Percentiles rank a stretch among this genome's conserved stretches.
Conservation (phyloP, 2,329 filamentous ascomycete genomes). For the Arachnopeziza araneosa region DNA sequence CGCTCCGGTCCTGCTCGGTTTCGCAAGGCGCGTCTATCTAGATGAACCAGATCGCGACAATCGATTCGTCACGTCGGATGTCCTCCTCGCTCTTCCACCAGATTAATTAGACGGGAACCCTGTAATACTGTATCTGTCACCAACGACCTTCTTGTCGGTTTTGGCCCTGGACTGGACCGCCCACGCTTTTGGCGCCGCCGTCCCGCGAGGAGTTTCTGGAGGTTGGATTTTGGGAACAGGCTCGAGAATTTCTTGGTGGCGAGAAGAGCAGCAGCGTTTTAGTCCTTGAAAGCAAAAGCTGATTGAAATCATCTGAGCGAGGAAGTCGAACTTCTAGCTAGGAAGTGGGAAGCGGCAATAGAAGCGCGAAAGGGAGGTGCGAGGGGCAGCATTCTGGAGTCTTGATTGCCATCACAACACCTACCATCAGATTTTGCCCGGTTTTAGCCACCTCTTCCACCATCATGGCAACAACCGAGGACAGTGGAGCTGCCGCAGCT, state of each 20-base stretch:
- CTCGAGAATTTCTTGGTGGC: not conserved
- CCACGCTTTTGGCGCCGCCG: not conserved
- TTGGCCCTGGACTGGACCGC: not conserved
- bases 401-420: not conserved
- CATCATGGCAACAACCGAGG: conserved; percentile 16
- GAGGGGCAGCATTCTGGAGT: no score
- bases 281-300: no score
- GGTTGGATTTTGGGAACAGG: not conserved
- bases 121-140: not conserved
- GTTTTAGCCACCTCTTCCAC: not conserved
- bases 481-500: conserved; percentile 11
- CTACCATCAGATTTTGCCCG: not conserved
- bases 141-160: not conserved
- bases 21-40: not conserved
- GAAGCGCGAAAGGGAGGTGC: not conserved
- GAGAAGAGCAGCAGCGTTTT: not conserved
- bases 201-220: not conserved
- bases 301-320: no score
- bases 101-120: not conserved
- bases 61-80: not conserved
- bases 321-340: not conserved
- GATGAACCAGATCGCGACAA: not conserved
- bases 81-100: no score
- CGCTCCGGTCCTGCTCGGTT: no score
- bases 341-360: not conserved